Evolutionary conservation across 306 rosid species (phyloP).

Genomic region (Ammopiptanthus mongolicus): DNA sequence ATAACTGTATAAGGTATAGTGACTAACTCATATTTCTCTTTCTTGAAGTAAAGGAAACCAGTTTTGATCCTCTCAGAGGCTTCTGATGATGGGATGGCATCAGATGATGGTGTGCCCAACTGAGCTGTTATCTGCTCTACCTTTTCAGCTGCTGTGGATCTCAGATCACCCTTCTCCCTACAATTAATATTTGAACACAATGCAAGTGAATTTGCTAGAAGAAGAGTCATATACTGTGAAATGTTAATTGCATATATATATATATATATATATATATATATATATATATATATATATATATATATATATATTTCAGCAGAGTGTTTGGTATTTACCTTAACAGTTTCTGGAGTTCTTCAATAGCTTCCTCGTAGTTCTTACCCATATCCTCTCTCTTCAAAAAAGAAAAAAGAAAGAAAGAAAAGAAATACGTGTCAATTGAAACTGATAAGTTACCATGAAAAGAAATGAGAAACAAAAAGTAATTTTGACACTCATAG

Average conservation of each 20-base stretch:
- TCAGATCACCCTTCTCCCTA: conserved; percentile 71
- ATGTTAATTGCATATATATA: neutral
- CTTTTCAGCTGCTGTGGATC: conserved; percentile 60
- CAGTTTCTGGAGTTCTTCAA: conserved; percentile 75
- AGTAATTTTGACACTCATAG: neutral
- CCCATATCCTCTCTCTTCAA: conserved; percentile 76
- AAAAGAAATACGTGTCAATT: neutral
- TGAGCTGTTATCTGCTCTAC: conserved; percentile 79
- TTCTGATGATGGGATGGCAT: conserved; percentile 35
- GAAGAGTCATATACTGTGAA: neutral
- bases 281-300: neutral
- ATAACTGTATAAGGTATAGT: neutral
- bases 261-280: neutral
- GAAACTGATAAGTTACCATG: neutral
- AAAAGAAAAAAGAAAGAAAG: neutral
- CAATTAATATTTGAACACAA: conserved; percentile 12
- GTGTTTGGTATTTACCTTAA: conserved; percentile 48
- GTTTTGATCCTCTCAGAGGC: conserved; percentile 77
- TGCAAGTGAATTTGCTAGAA: neutral
- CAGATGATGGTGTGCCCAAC: conserved; percentile 33
- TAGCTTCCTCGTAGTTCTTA: conserved; percentile 79
- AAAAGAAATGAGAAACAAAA: neutral
- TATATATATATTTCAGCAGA: neutral
- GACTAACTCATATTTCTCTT: conserved; percentile 89
- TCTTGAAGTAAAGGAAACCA: conserved; percentile 82